Evolutionary conservation across 2,329 filamentous ascomycete genomes (phyloP), one percentile per base, ranked within the genome.

Genomic region (Pseudogymnoascus sp.): DNA sequence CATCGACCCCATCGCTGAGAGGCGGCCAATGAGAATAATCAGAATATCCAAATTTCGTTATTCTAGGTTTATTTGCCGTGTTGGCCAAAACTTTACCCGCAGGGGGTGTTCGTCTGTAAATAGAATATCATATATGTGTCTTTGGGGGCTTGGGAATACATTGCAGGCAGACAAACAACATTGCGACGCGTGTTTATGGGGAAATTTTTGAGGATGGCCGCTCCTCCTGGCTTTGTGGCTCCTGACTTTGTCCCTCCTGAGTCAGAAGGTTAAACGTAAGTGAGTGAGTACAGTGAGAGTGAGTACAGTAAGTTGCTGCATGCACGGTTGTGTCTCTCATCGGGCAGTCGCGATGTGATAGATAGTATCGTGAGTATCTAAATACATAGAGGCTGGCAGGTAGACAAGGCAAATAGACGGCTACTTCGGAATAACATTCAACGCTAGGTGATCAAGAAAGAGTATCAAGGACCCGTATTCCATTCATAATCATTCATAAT

Each of bases 101-200:
- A 34, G 25, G 51, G 51, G 19, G n/a, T 34, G 7, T 57, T 19
- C 4, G 51, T 57, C 51, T 34, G 28, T 34, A 57, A 57, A 57
- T 57, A 57, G 51, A 34, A 57, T 57, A 13, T 19, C 16, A 34
- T 57, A 57, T 57, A 57, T 57, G n/a, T 57, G 51, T 57, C 51
- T 57, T 51, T 57, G 14, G 14, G 23, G 41, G 31, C 31, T 21
- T n/a, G 45, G 14, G 43, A 25, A 48, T 8, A 25, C 13, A 48
- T 48, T 14, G 19, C 25, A 51, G n/a, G 45, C 23, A 57, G 51
- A 57, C 51, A 57, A 57, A 34, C 51, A 54, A 57, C 14, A 57
- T 57, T 57, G 51, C 51, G 51, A 57, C 51, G 51, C 25, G 51
- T 57, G 8, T 57, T 13, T n/a, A 34, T 34, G 16, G 51, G 11